A percentile compares a stretch with the other conserved stretches of the same genome.
phyloP scores from a whole-genome alignment of 2,329 filamentous ascomycete species.

The Clonostachys byssicola region DNA sequence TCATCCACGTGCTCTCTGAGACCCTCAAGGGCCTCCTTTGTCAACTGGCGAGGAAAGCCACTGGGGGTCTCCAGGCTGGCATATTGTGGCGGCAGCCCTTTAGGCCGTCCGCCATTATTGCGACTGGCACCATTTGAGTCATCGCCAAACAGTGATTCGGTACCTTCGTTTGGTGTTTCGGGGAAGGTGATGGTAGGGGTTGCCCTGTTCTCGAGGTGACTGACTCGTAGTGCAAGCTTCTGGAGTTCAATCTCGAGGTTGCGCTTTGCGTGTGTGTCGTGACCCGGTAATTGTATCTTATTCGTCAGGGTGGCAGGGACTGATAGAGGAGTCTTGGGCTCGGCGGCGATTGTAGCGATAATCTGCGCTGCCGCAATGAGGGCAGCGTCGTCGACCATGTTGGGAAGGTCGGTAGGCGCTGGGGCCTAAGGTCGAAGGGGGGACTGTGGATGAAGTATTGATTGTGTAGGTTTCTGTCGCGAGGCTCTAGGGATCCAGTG shows the following conservation, averaged over 20 bases:
- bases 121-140: slow-evolving; percentile 25
- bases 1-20: slow-evolving; percentile 89
- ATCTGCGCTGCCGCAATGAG: slow-evolving; percentile 50
- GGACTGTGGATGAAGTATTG: neutral
- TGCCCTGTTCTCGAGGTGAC: slow-evolving; percentile 77
- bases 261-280: slow-evolving; percentile 69
- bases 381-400: slow-evolving; percentile 51
- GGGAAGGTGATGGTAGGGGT: slow-evolving; percentile 61
- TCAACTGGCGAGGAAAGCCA: slow-evolving; percentile 47
- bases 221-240: slow-evolving; percentile 72
- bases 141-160: slow-evolving; percentile 59
- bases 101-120: slow-evolving; percentile 33
- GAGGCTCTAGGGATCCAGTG: too few relatives aligned
- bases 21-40: slow-evolving; percentile 79
- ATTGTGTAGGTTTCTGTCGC: too few relatives aligned
- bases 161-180: slow-evolving; percentile 76
- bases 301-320: slow-evolving; percentile 34
- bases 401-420: slow-evolving; percentile 3
- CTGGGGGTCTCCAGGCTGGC: slow-evolving; percentile 33
- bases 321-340: slow-evolving; percentile 30
- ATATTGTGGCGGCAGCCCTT: slow-evolving; percentile 29
- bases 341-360: slow-evolving; percentile 45
- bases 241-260: slow-evolving; percentile 79
- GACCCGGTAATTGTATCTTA: slow-evolving; percentile 71
- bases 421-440: neutral